Conservation (phyloP, 164 flowering plant species). For the Piper betle region DNA sequence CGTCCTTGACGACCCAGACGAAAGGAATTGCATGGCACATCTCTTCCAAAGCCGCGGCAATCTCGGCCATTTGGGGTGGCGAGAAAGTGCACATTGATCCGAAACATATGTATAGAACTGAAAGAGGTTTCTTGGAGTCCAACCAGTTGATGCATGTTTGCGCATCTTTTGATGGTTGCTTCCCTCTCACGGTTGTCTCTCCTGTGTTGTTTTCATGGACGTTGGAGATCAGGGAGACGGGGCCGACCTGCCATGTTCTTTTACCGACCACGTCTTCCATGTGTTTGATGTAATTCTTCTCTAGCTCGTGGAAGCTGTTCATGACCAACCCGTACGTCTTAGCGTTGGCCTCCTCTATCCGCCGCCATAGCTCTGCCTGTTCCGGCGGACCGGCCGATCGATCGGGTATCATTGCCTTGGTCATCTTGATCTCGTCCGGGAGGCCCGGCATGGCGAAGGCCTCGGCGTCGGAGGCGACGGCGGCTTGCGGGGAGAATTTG, state of each 20-base stretch:
- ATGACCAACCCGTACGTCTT: constrained; percentile 18
- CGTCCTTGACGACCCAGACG: constrained; percentile 25
- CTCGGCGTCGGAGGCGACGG: constrained; percentile 24
- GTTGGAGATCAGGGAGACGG: constrained; percentile 11
- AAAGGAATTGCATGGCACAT: constrained; percentile 16
- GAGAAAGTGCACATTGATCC: constrained; percentile 18
- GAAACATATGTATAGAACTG: constrained; percentile 33
- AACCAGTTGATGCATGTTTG: constrained; percentile 18
- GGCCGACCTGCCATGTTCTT: constrained; percentile 24
- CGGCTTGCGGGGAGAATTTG: constrained; percentile 18
- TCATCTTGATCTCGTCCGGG: constrained; percentile 23
- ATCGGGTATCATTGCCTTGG: constrained; percentile 18
- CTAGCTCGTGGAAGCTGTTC: constrained; percentile 30
- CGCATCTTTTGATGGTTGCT: constrained; percentile 8
- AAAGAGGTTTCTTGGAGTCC: constrained; percentile 16
- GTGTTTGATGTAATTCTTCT: constrained; percentile 15
- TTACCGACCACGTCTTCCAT: constrained; percentile 8
- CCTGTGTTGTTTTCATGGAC: not conserved
- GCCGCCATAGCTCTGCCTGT: not conserved
- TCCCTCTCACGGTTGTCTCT: constrained; percentile 13
- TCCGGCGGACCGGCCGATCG: not conserved
- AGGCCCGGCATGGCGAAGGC: constrained; percentile 29
- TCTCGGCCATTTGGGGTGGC: constrained; percentile 20
- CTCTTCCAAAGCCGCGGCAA: constrained; percentile 23
- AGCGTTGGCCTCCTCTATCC: constrained; percentile 8